These are phyloP conservation scores for Fusarium agapanthi DNA, from an alignment of 2,329 filamentous ascomycete genomes.

Conservation along the genomic window DNA sequence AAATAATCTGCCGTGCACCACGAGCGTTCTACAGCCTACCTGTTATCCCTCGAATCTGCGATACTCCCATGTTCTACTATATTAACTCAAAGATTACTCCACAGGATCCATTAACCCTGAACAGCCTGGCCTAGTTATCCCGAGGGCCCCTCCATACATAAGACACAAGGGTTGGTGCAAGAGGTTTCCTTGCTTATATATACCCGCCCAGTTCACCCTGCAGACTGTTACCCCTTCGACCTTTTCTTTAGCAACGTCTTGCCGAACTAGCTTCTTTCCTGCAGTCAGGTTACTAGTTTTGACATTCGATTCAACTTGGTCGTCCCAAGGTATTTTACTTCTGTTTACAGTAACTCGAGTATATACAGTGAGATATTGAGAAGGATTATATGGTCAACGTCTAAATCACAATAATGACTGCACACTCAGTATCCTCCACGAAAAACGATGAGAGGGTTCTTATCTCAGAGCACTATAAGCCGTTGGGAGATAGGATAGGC, in stretches of 20 bases:
- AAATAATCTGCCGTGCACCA: not conserved
- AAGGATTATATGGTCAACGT: not conserved
- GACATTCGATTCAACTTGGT: not conserved
- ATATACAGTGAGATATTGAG: not conserved
- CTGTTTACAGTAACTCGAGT: not conserved
- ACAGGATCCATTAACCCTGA: not conserved
- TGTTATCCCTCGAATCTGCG: not conserved
- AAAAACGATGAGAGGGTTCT: slow-evolving; percentile 2
- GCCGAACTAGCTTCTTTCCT: not conserved
- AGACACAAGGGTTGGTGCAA: not conserved
- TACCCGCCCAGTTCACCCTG: not conserved
- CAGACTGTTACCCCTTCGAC: not conserved
- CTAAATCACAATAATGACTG: not conserved
- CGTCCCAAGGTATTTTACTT: not conserved
- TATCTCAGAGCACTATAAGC: not conserved
- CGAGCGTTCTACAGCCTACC: not conserved
- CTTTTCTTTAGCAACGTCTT: not conserved
- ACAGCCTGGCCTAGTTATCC: not conserved
- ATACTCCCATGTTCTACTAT: not conserved
- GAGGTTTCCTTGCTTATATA: not conserved
- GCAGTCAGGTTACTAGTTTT: not conserved
- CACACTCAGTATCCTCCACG: not conserved
- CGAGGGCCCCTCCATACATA: not conserved
- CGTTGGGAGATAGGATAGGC: slow-evolving; percentile 1
- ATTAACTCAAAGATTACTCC: not conserved